A percentile compares a stretch with the other conserved stretches of the same genome.
These are phyloP conservation scores for Melaleuca quinquenervia DNA, from an alignment of 345 rosid genomes.

Conservation along the genomic window DNA sequence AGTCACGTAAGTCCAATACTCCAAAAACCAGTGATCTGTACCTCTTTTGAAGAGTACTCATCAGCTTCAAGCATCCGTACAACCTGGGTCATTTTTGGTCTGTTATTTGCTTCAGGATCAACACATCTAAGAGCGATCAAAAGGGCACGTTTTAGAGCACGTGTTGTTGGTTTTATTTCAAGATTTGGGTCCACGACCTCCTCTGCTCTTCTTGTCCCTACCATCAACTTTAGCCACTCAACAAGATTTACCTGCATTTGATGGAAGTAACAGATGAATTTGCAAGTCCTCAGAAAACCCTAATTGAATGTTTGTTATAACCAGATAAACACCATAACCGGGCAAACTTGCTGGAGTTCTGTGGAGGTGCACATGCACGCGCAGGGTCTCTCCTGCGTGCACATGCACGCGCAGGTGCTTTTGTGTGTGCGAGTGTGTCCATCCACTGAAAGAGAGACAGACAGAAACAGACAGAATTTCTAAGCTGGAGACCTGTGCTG, in stretches of 20 bases:
- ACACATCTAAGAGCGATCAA: conserved; percentile 77
- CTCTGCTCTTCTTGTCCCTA: conserved; percentile 85
- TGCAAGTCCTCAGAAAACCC: background rate
- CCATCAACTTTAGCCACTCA: conserved; percentile 95
- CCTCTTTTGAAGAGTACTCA: conserved; percentile 87
- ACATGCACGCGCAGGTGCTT: background rate
- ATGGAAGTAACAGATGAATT: background rate
- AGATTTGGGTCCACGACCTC: conserved; percentile 83
- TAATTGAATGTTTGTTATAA: background rate
- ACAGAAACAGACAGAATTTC: background rate
- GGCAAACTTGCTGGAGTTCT: background rate
- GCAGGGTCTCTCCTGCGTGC: background rate
- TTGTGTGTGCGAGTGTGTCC: background rate
- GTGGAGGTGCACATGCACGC: background rate
- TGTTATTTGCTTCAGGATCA: conserved; percentile 78
- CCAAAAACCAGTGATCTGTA: conserved; percentile 1
- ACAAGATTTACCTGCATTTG: conserved; percentile 73
- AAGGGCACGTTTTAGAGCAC: conserved; percentile 69
- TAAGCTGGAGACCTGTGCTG: background rate
- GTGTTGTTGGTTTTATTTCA: conserved; percentile 57
- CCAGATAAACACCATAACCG: background rate
- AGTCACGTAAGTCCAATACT: background rate
- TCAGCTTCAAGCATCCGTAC: conserved; percentile 86
- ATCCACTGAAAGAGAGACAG: background rate
- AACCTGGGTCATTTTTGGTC: conserved; percentile 92